These are phyloP conservation scores for Termitomyces sp. DNA, from an alignment of 768 basidiomycete genomes.

Conservation along the genomic window DNA sequence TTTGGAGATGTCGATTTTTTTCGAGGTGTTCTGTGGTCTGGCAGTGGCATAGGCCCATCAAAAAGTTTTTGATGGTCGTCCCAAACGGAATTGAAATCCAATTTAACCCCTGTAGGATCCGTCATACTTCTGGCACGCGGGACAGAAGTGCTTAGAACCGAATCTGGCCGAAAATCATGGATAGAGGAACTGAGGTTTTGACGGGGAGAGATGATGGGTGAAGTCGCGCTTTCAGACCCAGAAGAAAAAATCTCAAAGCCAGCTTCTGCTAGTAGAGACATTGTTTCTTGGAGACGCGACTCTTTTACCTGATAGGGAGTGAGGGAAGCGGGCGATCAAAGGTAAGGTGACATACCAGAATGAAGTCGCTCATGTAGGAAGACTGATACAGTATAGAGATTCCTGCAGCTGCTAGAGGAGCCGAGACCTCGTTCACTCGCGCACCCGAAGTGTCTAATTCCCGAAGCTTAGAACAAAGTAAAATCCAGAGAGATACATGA, in stretches of 20 bases:
- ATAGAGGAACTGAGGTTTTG: slow-evolving; percentile 10
- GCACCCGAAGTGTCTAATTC: slow-evolving; percentile 60
- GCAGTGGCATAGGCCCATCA: slow-evolving; percentile 3
- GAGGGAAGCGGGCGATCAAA: neutral
- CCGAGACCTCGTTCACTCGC: slow-evolving; percentile 70
- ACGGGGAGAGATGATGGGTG: slow-evolving; percentile 15
- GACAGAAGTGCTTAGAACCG: slow-evolving; percentile 20
- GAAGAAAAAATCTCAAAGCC: slow-evolving; percentile 64
- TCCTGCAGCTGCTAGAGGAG: slow-evolving; percentile 68
- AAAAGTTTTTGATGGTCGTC: neutral
- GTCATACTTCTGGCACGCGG: slow-evolving; percentile 41
- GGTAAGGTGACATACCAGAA: slow-evolving; percentile 49
- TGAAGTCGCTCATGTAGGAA: slow-evolving; percentile 79
- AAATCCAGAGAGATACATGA: slow-evolving; percentile 9
- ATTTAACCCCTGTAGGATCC: slow-evolving; percentile 15
- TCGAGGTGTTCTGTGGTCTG: slow-evolving; percentile 13
- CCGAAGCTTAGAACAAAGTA: neutral
- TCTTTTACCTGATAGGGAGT: slow-evolving; percentile 53
- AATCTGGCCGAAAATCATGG: slow-evolving; percentile 13
- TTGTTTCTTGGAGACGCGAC: slow-evolving; percentile 55
- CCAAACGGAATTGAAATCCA: slow-evolving; percentile 8
- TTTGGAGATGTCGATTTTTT: slow-evolving; percentile 49
- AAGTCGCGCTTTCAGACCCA: slow-evolving; percentile 32
- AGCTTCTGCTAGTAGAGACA: slow-evolving; percentile 50
- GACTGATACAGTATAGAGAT: slow-evolving; percentile 82